Evolutionary conservation across 139 green algal genomes (phyloP).

Genomic region (Asterochloris erici): DNA sequence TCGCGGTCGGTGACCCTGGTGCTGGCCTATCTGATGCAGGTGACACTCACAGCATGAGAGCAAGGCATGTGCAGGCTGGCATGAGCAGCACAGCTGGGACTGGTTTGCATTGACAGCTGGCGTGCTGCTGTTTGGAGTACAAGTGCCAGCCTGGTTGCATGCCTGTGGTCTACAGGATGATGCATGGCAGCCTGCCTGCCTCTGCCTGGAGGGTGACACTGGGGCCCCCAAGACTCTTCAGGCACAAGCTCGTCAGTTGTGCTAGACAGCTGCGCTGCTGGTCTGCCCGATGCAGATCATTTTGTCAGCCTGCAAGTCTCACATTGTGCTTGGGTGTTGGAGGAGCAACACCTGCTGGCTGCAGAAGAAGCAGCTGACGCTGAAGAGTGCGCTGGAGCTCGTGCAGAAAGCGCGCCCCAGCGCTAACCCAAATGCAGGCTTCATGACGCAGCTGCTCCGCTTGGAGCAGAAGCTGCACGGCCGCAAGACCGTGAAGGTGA

Average conservation of each 20-base stretch:
- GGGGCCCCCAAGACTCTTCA: too few relatives aligned
- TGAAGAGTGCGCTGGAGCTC: slow-evolving; percentile 55
- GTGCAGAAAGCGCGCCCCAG: slow-evolving; percentile 42
- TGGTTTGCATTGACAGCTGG: neutral
- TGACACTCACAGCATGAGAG: neutral
- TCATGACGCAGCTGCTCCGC: slow-evolving; percentile 59
- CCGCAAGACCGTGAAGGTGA: slow-evolving; percentile 49
- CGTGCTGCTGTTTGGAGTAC: too few relatives aligned
- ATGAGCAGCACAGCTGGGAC: neutral
- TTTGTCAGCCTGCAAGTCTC: slow-evolving; percentile 5
- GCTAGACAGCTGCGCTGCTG: too few relatives aligned
- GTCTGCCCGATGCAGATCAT: too few relatives aligned
- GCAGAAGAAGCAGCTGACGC: slow-evolving; percentile 30
- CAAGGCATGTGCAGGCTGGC: neutral
- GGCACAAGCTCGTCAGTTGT: too few relatives aligned
- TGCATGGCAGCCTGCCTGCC: too few relatives aligned
- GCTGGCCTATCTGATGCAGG: slow-evolving; percentile 69
- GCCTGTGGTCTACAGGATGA: too few relatives aligned
- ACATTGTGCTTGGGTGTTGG: slow-evolving; percentile 21
- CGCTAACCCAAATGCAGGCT: slow-evolving; percentile 78
- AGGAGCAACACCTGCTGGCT: slow-evolving; percentile 8
- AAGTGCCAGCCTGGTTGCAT: neutral
- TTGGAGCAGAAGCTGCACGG: slow-evolving; percentile 65
- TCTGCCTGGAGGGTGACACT: too few relatives aligned
- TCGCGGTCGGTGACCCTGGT: slow-evolving; percentile 70